These are phyloP conservation scores for Gossypium schwendimanii DNA, from an alignment of 441 rosid genomes.

Conservation along the genomic window DNA sequence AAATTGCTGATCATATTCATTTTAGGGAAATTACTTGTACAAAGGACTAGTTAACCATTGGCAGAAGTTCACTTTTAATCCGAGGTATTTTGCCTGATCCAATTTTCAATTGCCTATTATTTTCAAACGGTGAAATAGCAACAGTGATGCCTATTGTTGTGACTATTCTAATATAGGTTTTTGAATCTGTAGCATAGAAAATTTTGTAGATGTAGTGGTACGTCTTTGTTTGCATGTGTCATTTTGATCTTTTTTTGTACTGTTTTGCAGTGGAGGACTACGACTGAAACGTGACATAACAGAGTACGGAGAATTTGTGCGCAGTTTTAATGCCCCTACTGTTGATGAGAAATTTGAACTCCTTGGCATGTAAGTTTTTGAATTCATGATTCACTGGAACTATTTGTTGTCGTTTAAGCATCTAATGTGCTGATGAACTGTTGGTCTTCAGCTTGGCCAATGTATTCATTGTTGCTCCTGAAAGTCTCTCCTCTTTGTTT, in stretches of 20 bases:
- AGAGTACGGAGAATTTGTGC: slow-evolving; percentile 84
- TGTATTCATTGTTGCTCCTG: slow-evolving; percentile 93
- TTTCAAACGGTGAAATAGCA: background rate
- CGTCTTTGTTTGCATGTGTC: slow-evolving; percentile 11
- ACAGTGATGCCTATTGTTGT: background rate
- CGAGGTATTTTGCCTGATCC: slow-evolving; percentile 49
- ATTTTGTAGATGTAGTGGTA: background rate
- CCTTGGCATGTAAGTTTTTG: slow-evolving; percentile 73
- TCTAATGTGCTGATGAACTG: slow-evolving; percentile 9
- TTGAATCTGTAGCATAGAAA: background rate
- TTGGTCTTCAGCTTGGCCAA: slow-evolving; percentile 70
- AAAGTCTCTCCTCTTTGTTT: slow-evolving; percentile 80
- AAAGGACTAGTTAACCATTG: slow-evolving; percentile 86
- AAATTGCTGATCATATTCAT: slow-evolving; percentile 19
- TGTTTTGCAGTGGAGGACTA: slow-evolving; percentile 72
- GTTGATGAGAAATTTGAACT: slow-evolving; percentile 95
- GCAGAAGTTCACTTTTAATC: slow-evolving; percentile 96
- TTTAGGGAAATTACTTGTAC: slow-evolving; percentile 79
- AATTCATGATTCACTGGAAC: background rate
- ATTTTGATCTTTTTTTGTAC: background rate
- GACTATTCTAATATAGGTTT: background rate
- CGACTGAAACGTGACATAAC: slow-evolving; percentile 93
- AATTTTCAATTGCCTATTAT: slow-evolving; percentile 2
- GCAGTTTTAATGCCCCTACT: slow-evolving; percentile 78
- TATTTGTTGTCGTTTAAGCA: slow-evolving; percentile 1